These are phyloP conservation scores for Salix koriyanagi DNA, from an alignment of 345 rosid genomes.

Conservation along the genomic window DNA sequence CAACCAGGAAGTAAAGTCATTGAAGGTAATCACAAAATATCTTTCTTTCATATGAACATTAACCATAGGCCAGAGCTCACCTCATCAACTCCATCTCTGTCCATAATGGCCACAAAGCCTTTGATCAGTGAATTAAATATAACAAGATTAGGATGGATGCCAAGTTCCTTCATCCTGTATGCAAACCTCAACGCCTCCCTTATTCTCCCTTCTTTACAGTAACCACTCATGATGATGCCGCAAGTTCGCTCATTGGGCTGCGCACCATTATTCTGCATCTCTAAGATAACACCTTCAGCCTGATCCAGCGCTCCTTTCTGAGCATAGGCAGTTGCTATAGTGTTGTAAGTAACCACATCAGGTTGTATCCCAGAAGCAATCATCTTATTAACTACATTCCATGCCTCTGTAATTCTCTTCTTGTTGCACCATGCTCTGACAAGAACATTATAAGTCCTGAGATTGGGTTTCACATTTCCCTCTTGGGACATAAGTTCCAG, in stretches of 20 bases:
- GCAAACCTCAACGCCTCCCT: constrained; percentile 54
- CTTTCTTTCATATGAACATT: background rate
- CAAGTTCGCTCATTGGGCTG: constrained; percentile 54
- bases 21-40: background rate
- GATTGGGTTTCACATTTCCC: constrained; percentile 43
- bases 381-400: constrained; percentile 54
- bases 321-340: constrained; percentile 54
- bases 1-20: background rate
- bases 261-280: constrained; percentile 40
- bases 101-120: constrained; percentile 57
- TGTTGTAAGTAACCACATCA: constrained; percentile 56
- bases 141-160: constrained; percentile 51
- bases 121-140: constrained; percentile 54
- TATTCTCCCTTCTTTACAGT: constrained; percentile 48
- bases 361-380: constrained; percentile 44
- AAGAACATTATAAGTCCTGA: constrained; percentile 55
- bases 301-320: constrained; percentile 44
- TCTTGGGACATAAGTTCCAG: constrained; percentile 45
- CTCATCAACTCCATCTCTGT: constrained; percentile 60
- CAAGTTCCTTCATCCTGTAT: constrained; percentile 41
- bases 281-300: constrained; percentile 42
- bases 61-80: constrained; percentile 23
- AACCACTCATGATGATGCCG: constrained; percentile 55
- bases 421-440: constrained; percentile 64
- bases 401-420: constrained; percentile 48